A percentile compares a stretch with the other conserved stretches of the same genome.
Evolutionary conservation across 768 basidiomycete species (phyloP).

Genomic region (Macrolepiota fuliginosa): DNA sequence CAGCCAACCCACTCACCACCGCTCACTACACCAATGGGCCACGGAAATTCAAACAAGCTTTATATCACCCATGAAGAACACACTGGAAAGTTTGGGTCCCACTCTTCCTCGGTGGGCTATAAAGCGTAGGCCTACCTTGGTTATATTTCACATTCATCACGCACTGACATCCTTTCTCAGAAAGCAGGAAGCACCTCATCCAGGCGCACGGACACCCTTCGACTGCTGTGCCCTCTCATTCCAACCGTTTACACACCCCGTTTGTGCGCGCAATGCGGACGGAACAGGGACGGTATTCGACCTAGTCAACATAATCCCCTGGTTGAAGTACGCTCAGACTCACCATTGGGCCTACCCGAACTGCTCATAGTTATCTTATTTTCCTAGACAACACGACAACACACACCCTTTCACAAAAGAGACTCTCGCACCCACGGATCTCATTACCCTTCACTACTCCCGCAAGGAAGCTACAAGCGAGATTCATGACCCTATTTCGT

Average conservation of each 20-base stretch:
- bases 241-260: constrained; percentile 86
- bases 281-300: constrained; percentile 84
- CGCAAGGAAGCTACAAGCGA: constrained; percentile 82
- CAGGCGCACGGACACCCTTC: constrained; percentile 69
- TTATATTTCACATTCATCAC: constrained; percentile 4
- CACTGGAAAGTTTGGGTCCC: constrained; percentile 74
- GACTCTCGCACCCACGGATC: constrained; percentile 64
- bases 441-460: constrained; percentile 79
- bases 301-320: constrained; percentile 89
- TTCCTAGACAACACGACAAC: constrained; percentile 73
- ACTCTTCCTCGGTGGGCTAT: constrained; percentile 75
- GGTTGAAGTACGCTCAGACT: constrained; percentile 70
- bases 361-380: constrained; percentile 13
- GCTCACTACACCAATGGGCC: constrained; percentile 54
- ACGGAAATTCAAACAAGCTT: constrained; percentile 83
- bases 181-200: constrained; percentile 66
- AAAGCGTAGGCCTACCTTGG: constrained; percentile 50
- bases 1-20: neutral
- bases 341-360: neutral
- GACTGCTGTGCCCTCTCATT: constrained; percentile 92
- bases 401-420: constrained; percentile 76
- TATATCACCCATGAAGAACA: constrained; percentile 92
- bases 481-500: constrained; percentile 94
- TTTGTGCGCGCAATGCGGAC: constrained; percentile 80
- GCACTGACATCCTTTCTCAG: constrained; percentile 30